These are phyloP conservation scores for Pichia sp. DNA, from an alignment of 1,139 yeast genomes.

Conservation along the genomic window DNA sequence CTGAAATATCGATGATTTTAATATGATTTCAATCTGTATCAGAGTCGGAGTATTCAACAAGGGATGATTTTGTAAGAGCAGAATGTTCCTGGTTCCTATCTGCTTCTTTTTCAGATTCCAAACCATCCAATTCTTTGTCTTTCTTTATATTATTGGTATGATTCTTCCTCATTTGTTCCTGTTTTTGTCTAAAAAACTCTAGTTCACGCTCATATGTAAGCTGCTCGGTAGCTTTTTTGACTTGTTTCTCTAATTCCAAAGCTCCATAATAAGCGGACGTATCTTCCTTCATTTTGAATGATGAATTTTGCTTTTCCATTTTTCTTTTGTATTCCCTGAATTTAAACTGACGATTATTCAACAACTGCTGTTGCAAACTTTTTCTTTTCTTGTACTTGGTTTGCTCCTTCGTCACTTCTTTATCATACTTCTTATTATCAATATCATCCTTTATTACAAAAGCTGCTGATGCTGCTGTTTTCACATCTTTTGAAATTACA, in stretches of 20 bases:
- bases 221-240: conserved; percentile 11
- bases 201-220: conserved; percentile 16
- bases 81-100: conserved; percentile 2
- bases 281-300: conserved; percentile 34
- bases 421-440: background rate
- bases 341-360: conserved; percentile 33
- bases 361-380: conserved; percentile 33
- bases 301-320: conserved; percentile 35
- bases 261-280: conserved; percentile 28
- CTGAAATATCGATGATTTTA: background rate
- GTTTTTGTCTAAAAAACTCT: conserved; percentile 10
- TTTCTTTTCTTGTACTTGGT: conserved; percentile 2
- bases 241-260: conserved; percentile 12
- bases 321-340: conserved; percentile 34
- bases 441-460: background rate
- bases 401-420: background rate
- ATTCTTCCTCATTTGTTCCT: background rate
- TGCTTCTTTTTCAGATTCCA: background rate
- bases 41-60: conserved; percentile 7
- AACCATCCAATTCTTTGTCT: background rate
- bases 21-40: background rate
- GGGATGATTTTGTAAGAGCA: background rate
- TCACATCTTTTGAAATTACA: background rate
- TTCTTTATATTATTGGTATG: background rate
- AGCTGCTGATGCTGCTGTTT: background rate